Percentiles rank a stretch among this genome's conserved stretches.
These are phyloP conservation scores for Scutellaria barbata DNA, from an alignment of 257 asterid genomes.

Conservation along the genomic window DNA sequence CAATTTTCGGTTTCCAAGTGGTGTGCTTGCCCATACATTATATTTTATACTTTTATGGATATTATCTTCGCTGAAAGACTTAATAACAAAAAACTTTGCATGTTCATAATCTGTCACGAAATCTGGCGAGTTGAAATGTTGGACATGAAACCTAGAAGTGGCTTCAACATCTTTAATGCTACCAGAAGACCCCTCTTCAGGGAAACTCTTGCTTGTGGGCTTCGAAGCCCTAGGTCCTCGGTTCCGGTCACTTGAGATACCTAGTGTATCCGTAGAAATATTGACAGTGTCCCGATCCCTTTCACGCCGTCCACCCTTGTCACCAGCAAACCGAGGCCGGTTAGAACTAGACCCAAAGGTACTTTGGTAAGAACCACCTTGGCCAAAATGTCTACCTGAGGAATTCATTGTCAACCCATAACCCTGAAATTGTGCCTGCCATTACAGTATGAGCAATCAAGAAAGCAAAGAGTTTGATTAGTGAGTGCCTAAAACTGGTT, in stretches of 20 bases:
- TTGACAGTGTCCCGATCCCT: slow-evolving; percentile 64
- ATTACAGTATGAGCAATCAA: slow-evolving; percentile 38
- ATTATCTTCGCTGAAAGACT: slow-evolving; percentile 98
- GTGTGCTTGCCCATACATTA: slow-evolving; percentile 95
- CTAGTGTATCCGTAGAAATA: slow-evolving; percentile 63
- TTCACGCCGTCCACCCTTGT: slow-evolving; percentile 82
- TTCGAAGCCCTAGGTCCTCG: slow-evolving; percentile 97
- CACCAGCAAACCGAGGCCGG: slow-evolving; percentile 56
- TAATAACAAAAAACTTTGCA: slow-evolving; percentile 88
- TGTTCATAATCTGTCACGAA: slow-evolving; percentile 68
- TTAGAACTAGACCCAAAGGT: slow-evolving; percentile 58
- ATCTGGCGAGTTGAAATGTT: slow-evolving; percentile 68
- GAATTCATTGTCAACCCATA: slow-evolving; percentile 68
- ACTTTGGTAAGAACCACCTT: slow-evolving; percentile 62
- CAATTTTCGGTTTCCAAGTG: slow-evolving; percentile 91
- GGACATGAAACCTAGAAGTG: slow-evolving; percentile 57
- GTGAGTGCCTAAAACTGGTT: slow-evolving; percentile 24
- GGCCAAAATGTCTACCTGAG: slow-evolving; percentile 63
- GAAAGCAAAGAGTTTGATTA: slow-evolving; percentile 28
- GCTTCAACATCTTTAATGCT: slow-evolving; percentile 64
- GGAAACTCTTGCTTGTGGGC: slow-evolving; percentile 60
- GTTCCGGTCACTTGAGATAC: slow-evolving; percentile 74
- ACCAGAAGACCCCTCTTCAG: slow-evolving; percentile 72
- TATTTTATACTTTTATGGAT: slow-evolving; percentile 95
- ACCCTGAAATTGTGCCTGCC: slow-evolving; percentile 77